Evolutionary conservation across 2,329 filamentous ascomycete genomes (phyloP).

Genomic region (Claviceps arundinis): DNA sequence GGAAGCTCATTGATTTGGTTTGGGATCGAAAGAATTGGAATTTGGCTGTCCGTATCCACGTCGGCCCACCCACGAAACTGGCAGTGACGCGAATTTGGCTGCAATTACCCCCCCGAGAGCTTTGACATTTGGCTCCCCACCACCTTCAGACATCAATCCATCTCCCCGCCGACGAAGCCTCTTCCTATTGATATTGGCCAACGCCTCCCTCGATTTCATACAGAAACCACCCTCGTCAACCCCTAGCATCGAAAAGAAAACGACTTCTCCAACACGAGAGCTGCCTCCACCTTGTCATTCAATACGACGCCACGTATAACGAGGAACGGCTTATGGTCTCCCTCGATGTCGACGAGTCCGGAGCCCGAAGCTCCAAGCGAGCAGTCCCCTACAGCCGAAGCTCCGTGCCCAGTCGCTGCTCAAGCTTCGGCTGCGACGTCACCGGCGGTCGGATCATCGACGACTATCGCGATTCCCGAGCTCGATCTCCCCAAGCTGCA

Average conservation of each 20-base stretch:
- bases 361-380: constrained; percentile 21
- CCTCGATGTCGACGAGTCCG: constrained; percentile 23
- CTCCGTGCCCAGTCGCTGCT: neutral
- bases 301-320: neutral
- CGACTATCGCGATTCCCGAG: constrained; percentile 49
- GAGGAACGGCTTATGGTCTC: neutral
- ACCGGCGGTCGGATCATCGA: constrained; percentile 16
- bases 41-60: neutral
- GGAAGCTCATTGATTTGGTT: neutral
- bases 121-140: neutral
- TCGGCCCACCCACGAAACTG: neutral
- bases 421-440: constrained; percentile 8
- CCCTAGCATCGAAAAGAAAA: neutral
- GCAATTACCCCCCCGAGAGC: neutral
- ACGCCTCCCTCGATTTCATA: too few relatives aligned
- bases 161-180: neutral
- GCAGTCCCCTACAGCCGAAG: constrained; percentile 5
- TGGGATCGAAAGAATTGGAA: neutral
- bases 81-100: neutral
- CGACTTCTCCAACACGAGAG: neutral
- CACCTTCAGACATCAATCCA: neutral
- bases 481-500: constrained; percentile 86
- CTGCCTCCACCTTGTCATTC: neutral
- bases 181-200: neutral
- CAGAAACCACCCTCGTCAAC: neutral